These are phyloP conservation scores for Lyophyllum atratum DNA, from an alignment of 768 basidiomycete genomes.

Conservation along the genomic window DNA sequence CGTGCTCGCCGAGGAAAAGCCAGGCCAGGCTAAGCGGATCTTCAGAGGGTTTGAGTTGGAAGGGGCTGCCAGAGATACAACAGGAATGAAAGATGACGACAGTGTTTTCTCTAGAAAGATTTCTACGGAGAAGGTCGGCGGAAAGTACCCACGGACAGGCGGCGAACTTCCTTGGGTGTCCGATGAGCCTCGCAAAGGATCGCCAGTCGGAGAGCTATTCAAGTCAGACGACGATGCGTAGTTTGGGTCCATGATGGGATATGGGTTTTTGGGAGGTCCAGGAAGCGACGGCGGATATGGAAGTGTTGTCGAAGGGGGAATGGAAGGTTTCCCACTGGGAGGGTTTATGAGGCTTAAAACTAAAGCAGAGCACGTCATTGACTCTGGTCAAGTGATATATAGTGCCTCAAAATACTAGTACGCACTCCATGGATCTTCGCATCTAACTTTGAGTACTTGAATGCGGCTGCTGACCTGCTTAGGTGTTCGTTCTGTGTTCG, in stretches of 20 bases:
- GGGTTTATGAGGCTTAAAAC: conserved; percentile 33
- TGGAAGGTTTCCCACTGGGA: conserved; percentile 7
- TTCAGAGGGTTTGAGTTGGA: background rate
- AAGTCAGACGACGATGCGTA: background rate
- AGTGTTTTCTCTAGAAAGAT: background rate
- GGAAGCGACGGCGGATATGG: conserved; percentile 17
- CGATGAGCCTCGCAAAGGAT: conserved; percentile 12
- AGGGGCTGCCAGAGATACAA: background rate
- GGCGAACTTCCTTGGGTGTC: too few relatives aligned
- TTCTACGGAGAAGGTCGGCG: background rate
- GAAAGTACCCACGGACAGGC: background rate
- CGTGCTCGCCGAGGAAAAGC: background rate
- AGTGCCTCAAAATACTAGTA: background rate
- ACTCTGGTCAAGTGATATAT: background rate
- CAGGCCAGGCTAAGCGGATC: conserved; percentile 5
- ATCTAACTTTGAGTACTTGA: conserved; percentile 56
- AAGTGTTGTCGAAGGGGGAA: conserved; percentile 15
- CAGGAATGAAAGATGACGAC: background rate
- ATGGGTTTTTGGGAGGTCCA: conserved; percentile 20
- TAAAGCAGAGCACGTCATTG: conserved; percentile 6
- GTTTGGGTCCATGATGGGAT: conserved; percentile 3
- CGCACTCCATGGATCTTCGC: conserved; percentile 32
- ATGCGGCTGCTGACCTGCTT: conserved; percentile 63
- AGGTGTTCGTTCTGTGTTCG: conserved; percentile 53
- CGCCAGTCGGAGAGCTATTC: background rate